Conservation (phyloP, 371 early-diverging fungal genomes). For the Lichtheimia corymbifera region DNA sequence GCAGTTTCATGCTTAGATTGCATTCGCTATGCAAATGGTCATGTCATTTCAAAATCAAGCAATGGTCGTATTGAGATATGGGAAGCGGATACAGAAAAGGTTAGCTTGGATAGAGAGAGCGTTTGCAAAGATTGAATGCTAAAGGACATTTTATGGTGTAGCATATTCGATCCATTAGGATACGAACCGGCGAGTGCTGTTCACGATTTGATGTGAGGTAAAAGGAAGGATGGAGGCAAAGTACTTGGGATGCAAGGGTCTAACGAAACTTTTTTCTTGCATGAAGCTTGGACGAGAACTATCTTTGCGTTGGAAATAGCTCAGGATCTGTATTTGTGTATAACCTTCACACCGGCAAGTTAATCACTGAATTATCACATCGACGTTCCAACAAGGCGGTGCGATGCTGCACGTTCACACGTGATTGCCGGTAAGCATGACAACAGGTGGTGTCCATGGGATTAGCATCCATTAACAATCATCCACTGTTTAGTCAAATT, state of each 20-base stretch:
- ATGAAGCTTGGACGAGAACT: conserved; percentile 63
- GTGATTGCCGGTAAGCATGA: conserved; percentile 69
- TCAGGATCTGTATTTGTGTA: conserved; percentile 72
- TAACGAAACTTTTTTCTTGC: background rate
- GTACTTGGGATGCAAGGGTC: background rate
- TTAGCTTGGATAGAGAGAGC: background rate
- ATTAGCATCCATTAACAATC: background rate
- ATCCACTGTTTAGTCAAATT: conserved; percentile 54
- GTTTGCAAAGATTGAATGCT: no score
- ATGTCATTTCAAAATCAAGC: conserved; percentile 71
- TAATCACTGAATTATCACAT: conserved; percentile 70
- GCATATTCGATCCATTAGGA: conserved; percentile 33
- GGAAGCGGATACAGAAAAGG: conserved; percentile 51
- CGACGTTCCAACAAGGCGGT: conserved; percentile 79
- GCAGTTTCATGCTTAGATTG: conserved; percentile 47
- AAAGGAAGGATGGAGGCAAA: background rate
- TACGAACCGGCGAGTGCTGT: conserved; percentile 41
- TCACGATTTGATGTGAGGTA: conserved; percentile 50
- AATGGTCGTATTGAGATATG: conserved; percentile 78
- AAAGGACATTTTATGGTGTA: no score
- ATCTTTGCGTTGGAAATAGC: conserved; percentile 75
- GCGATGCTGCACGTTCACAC: conserved; percentile 75
- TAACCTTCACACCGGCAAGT: conserved; percentile 63
- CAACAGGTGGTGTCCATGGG: background rate
- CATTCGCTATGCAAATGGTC: conserved; percentile 65